Evolutionary conservation across 129 eudicot genomes (phyloP).

Genomic region (Flaveria linearis): DNA sequence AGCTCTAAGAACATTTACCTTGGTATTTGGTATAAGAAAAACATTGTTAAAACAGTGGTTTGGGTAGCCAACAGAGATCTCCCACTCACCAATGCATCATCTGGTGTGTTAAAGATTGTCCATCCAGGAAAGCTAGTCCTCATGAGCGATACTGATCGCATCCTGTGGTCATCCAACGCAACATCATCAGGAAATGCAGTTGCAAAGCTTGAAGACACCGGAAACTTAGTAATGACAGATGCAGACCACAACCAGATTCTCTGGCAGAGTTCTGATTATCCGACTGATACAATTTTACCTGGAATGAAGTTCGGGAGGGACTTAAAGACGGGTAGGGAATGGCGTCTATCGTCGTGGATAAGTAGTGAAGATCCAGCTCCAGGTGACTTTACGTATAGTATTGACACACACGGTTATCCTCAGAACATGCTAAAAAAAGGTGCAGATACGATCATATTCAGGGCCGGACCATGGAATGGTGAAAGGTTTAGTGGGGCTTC

Average conservation of each 20-base stretch:
- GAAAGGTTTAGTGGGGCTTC: slow-evolving; percentile 29
- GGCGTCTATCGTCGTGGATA: slow-evolving; percentile 22
- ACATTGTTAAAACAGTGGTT: slow-evolving; percentile 32
- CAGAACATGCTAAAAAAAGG: slow-evolving; percentile 22
- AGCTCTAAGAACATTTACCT: slow-evolving; percentile 25
- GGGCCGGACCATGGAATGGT: slow-evolving; percentile 36
- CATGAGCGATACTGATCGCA: background rate
- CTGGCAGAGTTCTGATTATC: slow-evolving; percentile 38
- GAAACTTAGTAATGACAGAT: slow-evolving; percentile 23
- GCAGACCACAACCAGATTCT: background rate
- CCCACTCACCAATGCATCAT: slow-evolving; percentile 23
- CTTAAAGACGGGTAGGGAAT: slow-evolving; percentile 15
- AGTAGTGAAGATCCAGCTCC: slow-evolving; percentile 27
- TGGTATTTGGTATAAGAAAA: slow-evolving; percentile 51
- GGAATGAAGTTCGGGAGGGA: slow-evolving; percentile 30
- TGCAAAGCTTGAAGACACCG: slow-evolving; percentile 29
- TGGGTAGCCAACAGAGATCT: slow-evolving; percentile 52
- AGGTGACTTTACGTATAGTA: slow-evolving; percentile 16
- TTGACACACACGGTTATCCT: slow-evolving; percentile 27
- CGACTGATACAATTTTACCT: slow-evolving; percentile 28
- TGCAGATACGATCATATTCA: background rate
- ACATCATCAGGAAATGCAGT: slow-evolving; percentile 11
- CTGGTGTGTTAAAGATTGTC: slow-evolving; percentile 24
- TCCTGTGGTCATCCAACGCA: slow-evolving; percentile 39
- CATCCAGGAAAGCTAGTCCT: slow-evolving; percentile 36